Evolutionary conservation across 2,329 filamentous ascomycete species (phyloP), one percentile per base, ranked within the genome.

Genomic region (Fusarium staphyleae): DNA sequence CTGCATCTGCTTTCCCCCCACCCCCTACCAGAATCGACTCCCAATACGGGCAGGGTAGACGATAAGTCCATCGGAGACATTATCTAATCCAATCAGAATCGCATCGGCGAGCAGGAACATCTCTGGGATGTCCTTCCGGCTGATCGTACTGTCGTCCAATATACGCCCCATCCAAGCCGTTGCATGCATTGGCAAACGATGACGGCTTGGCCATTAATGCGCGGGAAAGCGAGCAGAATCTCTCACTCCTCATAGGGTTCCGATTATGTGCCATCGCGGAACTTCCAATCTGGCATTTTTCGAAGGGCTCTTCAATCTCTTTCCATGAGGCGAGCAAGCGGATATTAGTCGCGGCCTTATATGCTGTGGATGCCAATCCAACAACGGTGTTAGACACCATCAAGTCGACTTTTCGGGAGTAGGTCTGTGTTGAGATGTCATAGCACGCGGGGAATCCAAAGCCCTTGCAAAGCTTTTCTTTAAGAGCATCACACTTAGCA

Each of bases 221-320:
- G n/a, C n/a, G n/a, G n/a, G n/a, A n/a, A n/a, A n/a, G n/a, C n/a
- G n/a, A n/a, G n/a, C n/a, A n/a, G n/a, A n/a, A n/a, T n/a, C n/a
- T n/a, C n/a, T n/a, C n/a, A n/a, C n/a, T n/a, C n/a, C n/a, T n/a
- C n/a, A n/a, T n/a, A 2, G 77, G 73, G 56, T 76, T 78, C 16
- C 72, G 69, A 70, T 81, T 81, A 67, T 79, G 81, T 2, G 77
- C 48, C 70, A 84, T 82, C 52, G 24, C 24, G 24, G 24, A 28
- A 28, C 6, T 6, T 6, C 24, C 24, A 28, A 28, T 28, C 24
- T n/a, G n/a, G n/a, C n/a, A n/a, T n/a, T n/a, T n/a, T n/a, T n/a
- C n/a, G n/a, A n/a, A n/a, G n/a, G n/a, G n/a, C 78, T 93, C 90
- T 70, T 96, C 92, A 52, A 95, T 78, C 73, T 96, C 91, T 79